phyloP scores from a whole-genome alignment of 768 basidiomycete species.

The Lactifluus subvellereus region DNA sequence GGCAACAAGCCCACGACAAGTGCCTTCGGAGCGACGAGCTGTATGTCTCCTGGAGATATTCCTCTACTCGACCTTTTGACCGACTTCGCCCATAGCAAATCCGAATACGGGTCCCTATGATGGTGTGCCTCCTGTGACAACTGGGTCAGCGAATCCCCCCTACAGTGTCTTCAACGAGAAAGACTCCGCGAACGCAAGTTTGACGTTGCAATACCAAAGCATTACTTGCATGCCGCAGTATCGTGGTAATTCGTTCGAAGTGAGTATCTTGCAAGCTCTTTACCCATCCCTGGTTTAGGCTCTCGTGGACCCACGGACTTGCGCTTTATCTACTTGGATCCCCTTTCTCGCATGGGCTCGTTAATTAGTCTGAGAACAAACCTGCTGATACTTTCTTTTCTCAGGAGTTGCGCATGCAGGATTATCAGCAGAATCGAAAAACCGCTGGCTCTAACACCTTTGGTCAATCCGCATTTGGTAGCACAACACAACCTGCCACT shows the following conservation, averaged over 20 bases:
- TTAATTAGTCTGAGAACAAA: not conserved
- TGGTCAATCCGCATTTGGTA: constrained; percentile 33
- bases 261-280: constrained; percentile 26
- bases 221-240: constrained; percentile 80
- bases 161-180: constrained; percentile 61
- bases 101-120: constrained; percentile 31
- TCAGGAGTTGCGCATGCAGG: constrained; percentile 44
- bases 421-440: constrained; percentile 44
- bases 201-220: constrained; percentile 68
- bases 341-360: not conserved
- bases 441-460: constrained; percentile 33
- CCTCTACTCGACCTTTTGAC: constrained; percentile 4
- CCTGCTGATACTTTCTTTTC: not conserved
- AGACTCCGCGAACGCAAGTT: constrained; percentile 43
- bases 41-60: constrained; percentile 26
- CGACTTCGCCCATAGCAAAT: constrained; percentile 27
- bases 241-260: constrained; percentile 59
- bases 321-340: not conserved
- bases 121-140: constrained; percentile 50
- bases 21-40: constrained; percentile 39
- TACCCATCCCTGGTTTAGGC: constrained; percentile 9
- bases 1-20: constrained; percentile 38
- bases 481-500: constrained; percentile 26
- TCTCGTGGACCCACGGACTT: not conserved
- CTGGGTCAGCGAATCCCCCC: constrained; percentile 62